These are phyloP conservation scores for Cichorium intybus DNA, from an alignment of 140 eudicot genomes.

Conservation along the genomic window DNA sequence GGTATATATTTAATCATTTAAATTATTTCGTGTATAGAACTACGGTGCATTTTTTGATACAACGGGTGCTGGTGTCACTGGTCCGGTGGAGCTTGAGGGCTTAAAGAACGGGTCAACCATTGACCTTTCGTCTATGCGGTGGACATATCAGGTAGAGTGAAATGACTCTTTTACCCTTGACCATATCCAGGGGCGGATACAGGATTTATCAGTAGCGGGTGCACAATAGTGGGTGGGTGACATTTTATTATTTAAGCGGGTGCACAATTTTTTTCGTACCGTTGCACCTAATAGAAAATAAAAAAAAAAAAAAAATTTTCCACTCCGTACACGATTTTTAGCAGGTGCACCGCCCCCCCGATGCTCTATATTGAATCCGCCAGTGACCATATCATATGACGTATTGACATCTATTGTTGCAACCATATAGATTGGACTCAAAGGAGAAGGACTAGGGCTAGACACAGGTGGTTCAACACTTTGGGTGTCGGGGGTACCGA, in stretches of 20 bases:
- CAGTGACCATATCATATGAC: too few relatives aligned
- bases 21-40: constrained; percentile 51
- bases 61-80: constrained; percentile 80
- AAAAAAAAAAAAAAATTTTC: too few relatives aligned
- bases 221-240: too few relatives aligned
- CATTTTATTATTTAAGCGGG: too few relatives aligned
- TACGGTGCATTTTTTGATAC: constrained; percentile 84
- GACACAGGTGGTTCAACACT: constrained; percentile 66
- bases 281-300: too few relatives aligned
- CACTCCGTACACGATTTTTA: too few relatives aligned
- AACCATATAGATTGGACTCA: constrained; percentile 63
- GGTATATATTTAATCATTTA: constrained; percentile 7
- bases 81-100: constrained; percentile 79
- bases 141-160: constrained; percentile 69
- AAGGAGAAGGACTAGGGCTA: constrained; percentile 74
- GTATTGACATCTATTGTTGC: background rate
- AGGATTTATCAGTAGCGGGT: too few relatives aligned
- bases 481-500: constrained; percentile 71
- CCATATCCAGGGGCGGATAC: too few relatives aligned
- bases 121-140: constrained; percentile 73
- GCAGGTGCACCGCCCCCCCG: too few relatives aligned
- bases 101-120: constrained; percentile 42
- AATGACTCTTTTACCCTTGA: background rate
- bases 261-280: too few relatives aligned
- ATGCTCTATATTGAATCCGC: too few relatives aligned